A percentile compares a stretch with the other conserved stretches of the same genome.
These are phyloP conservation scores for Acrasis kona DNA, from an alignment of 78 protist genomes.

Conservation along the genomic window DNA sequence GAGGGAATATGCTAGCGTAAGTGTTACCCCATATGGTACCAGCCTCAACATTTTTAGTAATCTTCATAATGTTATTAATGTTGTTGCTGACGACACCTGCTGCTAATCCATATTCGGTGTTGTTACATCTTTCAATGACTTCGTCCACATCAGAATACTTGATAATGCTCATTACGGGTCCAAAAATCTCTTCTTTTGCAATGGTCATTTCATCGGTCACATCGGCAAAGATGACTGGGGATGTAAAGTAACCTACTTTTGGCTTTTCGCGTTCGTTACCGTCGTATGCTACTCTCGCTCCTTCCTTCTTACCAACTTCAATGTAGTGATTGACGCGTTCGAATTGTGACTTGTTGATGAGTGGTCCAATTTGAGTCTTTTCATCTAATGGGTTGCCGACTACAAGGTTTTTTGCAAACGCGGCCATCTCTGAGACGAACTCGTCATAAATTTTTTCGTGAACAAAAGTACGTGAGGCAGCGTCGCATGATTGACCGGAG, in stretches of 20 bases:
- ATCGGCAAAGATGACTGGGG: conserved; percentile 46
- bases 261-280: not conserved
- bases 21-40: conserved; percentile 49
- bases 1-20: conserved; percentile 35
- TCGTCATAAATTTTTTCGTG: conserved; percentile 51
- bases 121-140: conserved; percentile 45
- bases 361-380: conserved; percentile 14
- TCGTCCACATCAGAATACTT: conserved; percentile 25
- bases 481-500: conserved; percentile 60
- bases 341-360: conserved; percentile 20
- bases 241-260: conserved; percentile 38
- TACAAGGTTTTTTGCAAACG: not conserved
- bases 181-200: conserved; percentile 68
- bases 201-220: conserved; percentile 15
- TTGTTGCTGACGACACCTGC: conserved; percentile 51
- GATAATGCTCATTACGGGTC: conserved; percentile 50
- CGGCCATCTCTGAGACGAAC: not conserved
- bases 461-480: conserved; percentile 47
- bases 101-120: conserved; percentile 55
- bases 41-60: conserved; percentile 12
- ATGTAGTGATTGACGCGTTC: conserved; percentile 14
- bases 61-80: conserved; percentile 24
- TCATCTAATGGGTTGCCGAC: conserved; percentile 24
- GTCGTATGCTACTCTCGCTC: conserved; percentile 13
- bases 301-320: conserved; percentile 28